Evolutionary conservation across 2,329 filamentous ascomycete species (phyloP).

Genomic region (Tolypocladium guangdongense): DNA sequence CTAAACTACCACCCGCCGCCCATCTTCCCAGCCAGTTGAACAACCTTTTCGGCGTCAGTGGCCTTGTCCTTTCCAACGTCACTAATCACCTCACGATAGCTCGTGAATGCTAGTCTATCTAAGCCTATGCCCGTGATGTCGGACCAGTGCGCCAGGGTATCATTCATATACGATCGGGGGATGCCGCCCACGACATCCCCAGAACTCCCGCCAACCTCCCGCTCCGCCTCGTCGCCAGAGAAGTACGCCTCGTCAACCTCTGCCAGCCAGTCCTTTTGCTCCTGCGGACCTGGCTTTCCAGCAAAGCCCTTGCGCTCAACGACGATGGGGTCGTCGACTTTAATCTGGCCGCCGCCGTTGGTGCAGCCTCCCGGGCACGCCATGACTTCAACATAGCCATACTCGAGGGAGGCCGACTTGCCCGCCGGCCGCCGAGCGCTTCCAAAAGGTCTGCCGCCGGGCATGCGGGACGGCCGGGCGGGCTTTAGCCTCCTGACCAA

Average conservation of each 20-base stretch:
- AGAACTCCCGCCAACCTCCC: constrained; percentile 7
- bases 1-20: constrained; percentile 76
- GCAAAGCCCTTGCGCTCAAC: constrained; percentile 34
- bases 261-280: constrained; percentile 78
- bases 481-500: constrained; percentile 88
- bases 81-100: constrained; percentile 84
- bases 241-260: constrained; percentile 86
- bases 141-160: constrained; percentile 68
- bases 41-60: constrained; percentile 68
- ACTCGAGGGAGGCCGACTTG: constrained; percentile 47
- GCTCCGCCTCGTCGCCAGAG: constrained; percentile 52
- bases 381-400: constrained; percentile 97
- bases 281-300: constrained; percentile 55
- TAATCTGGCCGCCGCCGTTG: constrained; percentile 93
- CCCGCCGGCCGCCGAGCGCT: constrained; percentile 41
- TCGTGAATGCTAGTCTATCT: constrained; percentile 70
- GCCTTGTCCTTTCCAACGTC: constrained; percentile 73
- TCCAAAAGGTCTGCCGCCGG: constrained; percentile 56
- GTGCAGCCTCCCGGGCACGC: constrained; percentile 98
- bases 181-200: constrained; percentile 50
- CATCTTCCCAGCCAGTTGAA: constrained; percentile 79
- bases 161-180: constrained; percentile 53
- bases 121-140: constrained; percentile 57
- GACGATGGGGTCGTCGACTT: constrained; percentile 66
- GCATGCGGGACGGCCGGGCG: constrained; percentile 63